Percentiles rank a stretch among this genome's conserved stretches.
phyloP scores from a whole-genome alignment of 2,329 filamentous ascomycete genomes.

The Drechslerella stenobrocha region DNA sequence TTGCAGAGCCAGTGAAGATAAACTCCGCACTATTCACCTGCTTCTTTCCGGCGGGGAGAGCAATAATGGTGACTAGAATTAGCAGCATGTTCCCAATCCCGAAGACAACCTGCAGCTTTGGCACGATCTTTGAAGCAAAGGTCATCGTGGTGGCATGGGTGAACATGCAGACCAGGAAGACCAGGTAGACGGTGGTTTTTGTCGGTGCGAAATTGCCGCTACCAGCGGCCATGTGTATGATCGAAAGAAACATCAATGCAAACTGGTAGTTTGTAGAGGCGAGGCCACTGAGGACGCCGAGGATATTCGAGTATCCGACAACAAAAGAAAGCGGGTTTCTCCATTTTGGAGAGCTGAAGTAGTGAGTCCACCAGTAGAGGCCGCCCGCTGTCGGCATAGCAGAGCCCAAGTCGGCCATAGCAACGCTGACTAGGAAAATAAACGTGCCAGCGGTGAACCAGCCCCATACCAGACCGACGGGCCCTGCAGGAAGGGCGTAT shows the following conservation, averaged over 20 bases:
- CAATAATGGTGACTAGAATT: constrained; percentile 63
- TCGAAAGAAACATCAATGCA: constrained; percentile 64
- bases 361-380: constrained; percentile 65
- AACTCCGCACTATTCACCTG: constrained; percentile 57
- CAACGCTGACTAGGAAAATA: constrained; percentile 65
- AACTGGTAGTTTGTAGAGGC: constrained; percentile 66
- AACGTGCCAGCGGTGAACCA: constrained; percentile 64
- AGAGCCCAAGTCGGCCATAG: constrained; percentile 59
- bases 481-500: constrained; percentile 65
- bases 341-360: constrained; percentile 62
- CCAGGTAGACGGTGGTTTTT: constrained; percentile 63
- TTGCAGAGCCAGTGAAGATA: constrained; percentile 63
- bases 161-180: constrained; percentile 62
- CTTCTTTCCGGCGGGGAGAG: constrained; percentile 60
- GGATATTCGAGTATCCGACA: constrained; percentile 38
- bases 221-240: constrained; percentile 57
- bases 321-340: constrained; percentile 59
- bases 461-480: constrained; percentile 66
- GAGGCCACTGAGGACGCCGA: constrained; percentile 62
- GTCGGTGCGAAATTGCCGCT: constrained; percentile 64
- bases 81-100: constrained; percentile 63
- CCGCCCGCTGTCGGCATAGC: constrained; percentile 56
- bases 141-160: constrained; percentile 62
- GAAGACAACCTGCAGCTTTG: constrained; percentile 63
- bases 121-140: constrained; percentile 63